These are phyloP conservation scores for Wickerhamomyces tratensis DNA, from an alignment of 805 yeast genomes.

Conservation along the genomic window DNA sequence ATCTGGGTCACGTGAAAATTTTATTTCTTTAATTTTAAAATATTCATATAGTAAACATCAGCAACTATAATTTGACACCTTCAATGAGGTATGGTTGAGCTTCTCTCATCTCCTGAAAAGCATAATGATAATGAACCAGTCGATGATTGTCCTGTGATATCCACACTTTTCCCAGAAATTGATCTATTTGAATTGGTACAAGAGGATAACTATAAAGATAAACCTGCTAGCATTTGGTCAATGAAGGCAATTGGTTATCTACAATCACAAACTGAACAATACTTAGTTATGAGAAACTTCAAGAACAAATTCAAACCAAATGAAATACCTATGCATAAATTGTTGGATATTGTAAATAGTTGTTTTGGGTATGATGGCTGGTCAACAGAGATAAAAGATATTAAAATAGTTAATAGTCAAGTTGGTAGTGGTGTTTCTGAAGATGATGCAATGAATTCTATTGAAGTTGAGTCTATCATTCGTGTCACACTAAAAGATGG, in stretches of 20 bases:
- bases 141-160: background rate
- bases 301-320: slow-evolving; percentile 2
- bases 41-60: too few relatives aligned
- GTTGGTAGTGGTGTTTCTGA: slow-evolving; percentile 1
- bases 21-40: too few relatives aligned
- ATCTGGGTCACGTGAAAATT: background rate
- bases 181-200: slow-evolving; percentile 17
- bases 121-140: background rate
- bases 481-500: slow-evolving; percentile 74
- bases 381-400: slow-evolving; percentile 32
- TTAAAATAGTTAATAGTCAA: slow-evolving; percentile 9
- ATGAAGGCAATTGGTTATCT: slow-evolving; percentile 35
- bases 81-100: too few relatives aligned
- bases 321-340: slow-evolving; percentile 21
- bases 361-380: slow-evolving; percentile 51
- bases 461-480: slow-evolving; percentile 33
- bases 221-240: slow-evolving; percentile 39
- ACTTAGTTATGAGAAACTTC: slow-evolving; percentile 1
- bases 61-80: too few relatives aligned
- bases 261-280: slow-evolving; percentile 34
- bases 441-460: slow-evolving; percentile 10
- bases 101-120: too few relatives aligned
- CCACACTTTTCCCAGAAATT: slow-evolving; percentile 8
- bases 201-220: slow-evolving; percentile 23
- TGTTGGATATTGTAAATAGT: slow-evolving; percentile 36